Base-by-base conservation (phyloP, 2,329 filamentous ascomycete genomes). In the Aureobasidium sp. region DNA sequence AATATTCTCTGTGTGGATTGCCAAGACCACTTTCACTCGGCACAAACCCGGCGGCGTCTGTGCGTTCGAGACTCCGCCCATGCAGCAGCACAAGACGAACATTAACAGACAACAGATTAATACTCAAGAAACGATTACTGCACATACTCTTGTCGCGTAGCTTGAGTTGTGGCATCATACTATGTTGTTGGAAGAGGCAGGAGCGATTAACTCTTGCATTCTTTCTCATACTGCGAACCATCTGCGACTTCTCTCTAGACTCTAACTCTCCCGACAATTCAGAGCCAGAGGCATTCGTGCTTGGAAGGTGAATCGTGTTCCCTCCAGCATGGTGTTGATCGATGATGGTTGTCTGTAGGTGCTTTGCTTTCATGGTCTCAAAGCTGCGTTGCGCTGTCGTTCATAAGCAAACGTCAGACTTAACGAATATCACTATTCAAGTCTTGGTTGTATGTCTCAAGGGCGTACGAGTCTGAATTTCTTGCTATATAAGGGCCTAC, bases 1-100 rank as follows among this genome's bases (percentile, higher is more conserved):
- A 48, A 48, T 31, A 47, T 58, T 58, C 55, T 25, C 56, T 39
- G 42, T 59, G 56, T 47, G 56, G 37, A 37, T 48, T 37, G 29
- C 29, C 29, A 29, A 34, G 11, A 2, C 12, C 22, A 25, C 22
- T 3, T 25, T 25, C 22, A 25, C 22, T 25, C 22, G 22, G 22
- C 22, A 25, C 22, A 25, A 25, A 25, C 22, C 22, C 22, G 22
- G 29, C 29, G 31, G 31, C 31, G 31, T 52, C 37, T 31, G 48
- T 31, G 48, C 2, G 53, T 27, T 22, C 53, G n/a, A 20, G 36
- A 29, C 53, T 36, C 14, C 31, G n/a, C 37, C 48, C 48, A 22
- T 36, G 17, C 14, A 31, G 15, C 25, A 31, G 27, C 45, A 48
- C 45, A 48, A 48, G 15, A 29, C 2, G 15, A 31, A 31, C 45